Percentiles rank a stretch among this genome's conserved stretches.
Evolutionary conservation across 305 asterid genomes (phyloP).

Genomic region (Fraxinus platypoda): DNA sequence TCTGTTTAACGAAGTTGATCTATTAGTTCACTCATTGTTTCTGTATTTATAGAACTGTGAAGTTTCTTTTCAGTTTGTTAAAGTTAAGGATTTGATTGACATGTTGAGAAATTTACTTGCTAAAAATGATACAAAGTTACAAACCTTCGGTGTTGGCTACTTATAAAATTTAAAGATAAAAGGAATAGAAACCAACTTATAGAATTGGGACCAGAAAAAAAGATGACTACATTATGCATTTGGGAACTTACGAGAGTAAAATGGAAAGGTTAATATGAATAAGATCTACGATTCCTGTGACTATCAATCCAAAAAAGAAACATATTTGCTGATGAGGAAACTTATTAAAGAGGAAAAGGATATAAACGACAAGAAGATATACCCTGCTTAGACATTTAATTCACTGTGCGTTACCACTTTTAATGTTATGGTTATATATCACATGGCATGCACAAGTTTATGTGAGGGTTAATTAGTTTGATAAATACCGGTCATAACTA

Average conservation of each 20-base stretch:
- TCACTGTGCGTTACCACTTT: background rate
- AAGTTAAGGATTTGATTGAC: background rate
- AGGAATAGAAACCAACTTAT: background rate
- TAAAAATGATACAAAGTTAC: background rate
- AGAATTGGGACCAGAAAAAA: background rate
- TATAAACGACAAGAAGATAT: background rate
- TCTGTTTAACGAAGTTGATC: conserved; percentile 4
- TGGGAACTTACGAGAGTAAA: background rate
- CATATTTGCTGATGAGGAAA: background rate
- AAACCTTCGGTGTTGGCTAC: background rate
- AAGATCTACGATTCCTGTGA: background rate
- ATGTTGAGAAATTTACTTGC: background rate
- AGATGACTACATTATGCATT: background rate
- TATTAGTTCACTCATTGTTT: background rate
- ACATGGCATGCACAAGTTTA: background rate
- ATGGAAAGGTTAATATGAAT: background rate
- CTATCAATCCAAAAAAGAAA: background rate
- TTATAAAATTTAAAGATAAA: background rate
- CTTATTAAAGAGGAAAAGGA: background rate
- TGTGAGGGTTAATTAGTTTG: background rate
- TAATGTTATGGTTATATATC: conserved; percentile 3
- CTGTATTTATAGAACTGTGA: background rate
- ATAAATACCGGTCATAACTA: background rate
- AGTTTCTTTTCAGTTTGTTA: background rate
- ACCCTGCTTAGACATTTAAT: background rate